Conservation (phyloP, 1,139 yeast genomes). For the Nakaseomyces nivariensis region DNA sequence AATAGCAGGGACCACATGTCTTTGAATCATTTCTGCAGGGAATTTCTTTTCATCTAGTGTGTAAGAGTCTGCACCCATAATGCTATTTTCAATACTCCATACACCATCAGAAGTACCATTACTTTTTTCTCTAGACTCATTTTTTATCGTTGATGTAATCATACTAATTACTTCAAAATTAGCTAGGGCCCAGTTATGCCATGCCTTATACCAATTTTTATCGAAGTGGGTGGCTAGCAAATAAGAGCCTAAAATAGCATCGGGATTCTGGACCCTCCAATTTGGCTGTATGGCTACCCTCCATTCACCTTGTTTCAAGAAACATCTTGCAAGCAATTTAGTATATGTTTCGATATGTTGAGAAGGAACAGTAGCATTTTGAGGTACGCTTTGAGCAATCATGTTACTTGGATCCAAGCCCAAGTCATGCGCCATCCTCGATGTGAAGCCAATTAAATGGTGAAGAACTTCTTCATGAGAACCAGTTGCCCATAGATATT, state of each 20-base stretch:
- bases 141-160: constrained; percentile 31
- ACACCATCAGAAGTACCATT: constrained; percentile 15
- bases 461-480: constrained; percentile 77
- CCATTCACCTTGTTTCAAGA: constrained; percentile 98
- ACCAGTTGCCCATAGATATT: constrained; percentile 95
- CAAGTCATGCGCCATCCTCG: constrained; percentile 80
- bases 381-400: constrained; percentile 48
- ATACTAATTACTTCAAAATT: constrained; percentile 88
- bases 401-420: constrained; percentile 75
- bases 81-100: constrained; percentile 16
- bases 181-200: constrained; percentile 99
- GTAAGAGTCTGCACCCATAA: constrained; percentile 20
- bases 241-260: constrained; percentile 84
- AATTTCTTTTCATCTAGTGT: constrained; percentile 22
- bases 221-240: constrained; percentile 92
- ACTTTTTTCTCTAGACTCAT: constrained; percentile 10
- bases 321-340: constrained; percentile 84
- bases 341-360: constrained; percentile 78
- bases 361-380: constrained; percentile 54
- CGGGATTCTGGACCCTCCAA: constrained; percentile 62
- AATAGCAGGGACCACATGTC: constrained; percentile 90
- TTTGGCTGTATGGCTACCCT: constrained; percentile 68
- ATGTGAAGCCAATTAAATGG: constrained; percentile 82
- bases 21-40: constrained; percentile 56
- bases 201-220: constrained; percentile 90